Evolutionary conservation across 495 filamentous ascomycete genomes (phyloP), one percentile per base, ranked within the genome.

Genomic region (Bacidia rubella): DNA sequence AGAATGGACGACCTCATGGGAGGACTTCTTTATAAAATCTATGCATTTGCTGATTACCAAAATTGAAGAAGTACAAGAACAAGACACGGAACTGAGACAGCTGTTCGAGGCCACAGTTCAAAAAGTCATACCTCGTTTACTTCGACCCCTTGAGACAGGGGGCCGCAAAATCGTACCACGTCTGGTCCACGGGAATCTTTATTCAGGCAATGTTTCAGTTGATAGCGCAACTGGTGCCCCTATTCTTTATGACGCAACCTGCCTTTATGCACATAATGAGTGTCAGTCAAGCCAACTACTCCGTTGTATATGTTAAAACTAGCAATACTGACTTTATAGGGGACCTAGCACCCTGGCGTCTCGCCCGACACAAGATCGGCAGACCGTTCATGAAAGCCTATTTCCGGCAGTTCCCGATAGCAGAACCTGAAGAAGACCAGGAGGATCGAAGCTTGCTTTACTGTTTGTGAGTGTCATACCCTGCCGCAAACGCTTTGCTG

Each of bases 101-200:
- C 49, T 69, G n/a, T 52, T 35, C 0, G 49, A 54, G 44, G 32
- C 38, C 9, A 7, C 29, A 35, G 54, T 70, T 27, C 56, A 60
- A 1, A 67, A 66, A 39, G 66, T 74, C 10, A 62, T 74, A 19
- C 62, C 62, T 26, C 61, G 62, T 27, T 42, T 64, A 21, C 60
- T 64, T 11, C 57, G 62, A n/a, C 61, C 60, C 11, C 35, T 64
- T n/a, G 62, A 64, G 50, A 64, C 62, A 49, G 62, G 57, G 47
- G 62, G 61, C 9, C 49, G 54, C 11, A 23, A 43, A 2, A 64
- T 64, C 26, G 17, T 58, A 46, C 60, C 62, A 40, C 32, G 57
- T 26, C 60, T 64, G 0, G 53, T 64, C 15, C 62, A 63, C 32
- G 62, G 62, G 12, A 58, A 63, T 43, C 22, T 65, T 1, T 65